Percentiles rank a stretch among this genome's conserved stretches.
Evolutionary conservation across 495 filamentous ascomycete genomes (phyloP).

Genomic region (Rostrohypoxylon terebratum): DNA sequence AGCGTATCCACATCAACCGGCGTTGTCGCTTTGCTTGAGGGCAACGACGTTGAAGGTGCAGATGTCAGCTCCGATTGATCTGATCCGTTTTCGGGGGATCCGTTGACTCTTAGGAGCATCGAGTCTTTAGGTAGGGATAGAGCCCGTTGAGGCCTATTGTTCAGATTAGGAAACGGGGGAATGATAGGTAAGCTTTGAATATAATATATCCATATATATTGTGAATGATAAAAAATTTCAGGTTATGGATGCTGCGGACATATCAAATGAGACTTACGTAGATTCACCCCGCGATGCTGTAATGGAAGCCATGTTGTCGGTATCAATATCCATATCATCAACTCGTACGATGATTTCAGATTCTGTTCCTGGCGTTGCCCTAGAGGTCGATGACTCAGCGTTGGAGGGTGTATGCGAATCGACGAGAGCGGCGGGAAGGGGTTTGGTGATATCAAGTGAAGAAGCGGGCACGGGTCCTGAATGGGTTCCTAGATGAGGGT

Average conservation of each 20-base stretch:
- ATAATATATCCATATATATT: not conserved
- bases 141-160: conserved; percentile 32
- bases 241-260: conserved; percentile 15
- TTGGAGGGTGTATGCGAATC: conserved; percentile 37
- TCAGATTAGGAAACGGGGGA: conserved; percentile 33
- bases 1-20: conserved; percentile 61
- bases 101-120: conserved; percentile 26
- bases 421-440: conserved; percentile 40
- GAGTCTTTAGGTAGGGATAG: conserved; percentile 30
- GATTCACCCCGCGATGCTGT: conserved; percentile 33
- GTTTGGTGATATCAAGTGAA: conserved; percentile 38
- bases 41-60: conserved; percentile 51
- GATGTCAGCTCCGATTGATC: conserved; percentile 62
- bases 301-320: conserved; percentile 29
- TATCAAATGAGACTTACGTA: conserved; percentile 47
- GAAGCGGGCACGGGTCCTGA: conserved; percentile 39
- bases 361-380: conserved; percentile 44
- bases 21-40: conserved; percentile 68
- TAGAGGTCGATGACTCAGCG: conserved; percentile 30
- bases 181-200: not conserved
- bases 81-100: conserved; percentile 43
- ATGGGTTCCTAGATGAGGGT: conserved; percentile 42
- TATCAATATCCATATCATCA: conserved; percentile 40
- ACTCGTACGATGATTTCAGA: conserved; percentile 49
- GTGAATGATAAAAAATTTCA: not conserved